Percentiles rank a stretch among this genome's conserved stretches.
These are phyloP conservation scores for Backusella macrospora DNA, from an alignment of 192 early-diverging fungal species.

Conservation along the genomic window DNA sequence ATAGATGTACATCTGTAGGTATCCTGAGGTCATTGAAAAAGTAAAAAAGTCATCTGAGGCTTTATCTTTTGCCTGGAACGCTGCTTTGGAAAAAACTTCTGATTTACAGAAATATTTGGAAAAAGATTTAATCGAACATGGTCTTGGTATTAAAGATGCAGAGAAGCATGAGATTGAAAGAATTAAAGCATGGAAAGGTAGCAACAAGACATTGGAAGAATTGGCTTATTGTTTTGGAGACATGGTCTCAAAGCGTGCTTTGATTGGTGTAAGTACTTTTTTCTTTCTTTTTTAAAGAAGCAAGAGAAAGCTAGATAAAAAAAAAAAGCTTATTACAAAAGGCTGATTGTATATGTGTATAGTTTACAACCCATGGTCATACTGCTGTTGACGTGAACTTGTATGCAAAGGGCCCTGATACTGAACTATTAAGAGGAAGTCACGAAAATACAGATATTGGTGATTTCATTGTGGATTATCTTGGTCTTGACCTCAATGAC, in stretches of 20 bases:
- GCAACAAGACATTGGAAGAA: slow-evolving; percentile 17
- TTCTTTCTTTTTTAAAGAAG: slow-evolving; percentile 12
- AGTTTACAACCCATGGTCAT: slow-evolving; percentile 90
- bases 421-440: slow-evolving; percentile 53
- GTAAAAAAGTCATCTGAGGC: slow-evolving; percentile 71
- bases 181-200: slow-evolving; percentile 44
- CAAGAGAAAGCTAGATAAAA: too few species aligned
- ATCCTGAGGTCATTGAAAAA: slow-evolving; percentile 70
- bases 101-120: slow-evolving; percentile 35
- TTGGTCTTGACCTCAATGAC: slow-evolving; percentile 52
- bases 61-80: slow-evolving; percentile 18
- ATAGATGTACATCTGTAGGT: slow-evolving; percentile 37
- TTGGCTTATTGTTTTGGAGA: slow-evolving; percentile 52
- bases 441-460: slow-evolving; percentile 75
- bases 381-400: slow-evolving; percentile 92
- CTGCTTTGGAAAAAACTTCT: background rate
- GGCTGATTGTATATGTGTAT: slow-evolving; percentile 20
- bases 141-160: slow-evolving; percentile 76
- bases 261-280: slow-evolving; percentile 52
- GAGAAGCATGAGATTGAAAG: slow-evolving; percentile 62
- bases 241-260: slow-evolving; percentile 58
- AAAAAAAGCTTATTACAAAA: background rate
- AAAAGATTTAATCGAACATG: slow-evolving; percentile 64
- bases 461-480: slow-evolving; percentile 53
- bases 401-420: slow-evolving; percentile 59